Evolutionary conservation across 1,284 basidiomycete species (phyloP).

Genomic region (Pseudozyma thailandica): DNA sequence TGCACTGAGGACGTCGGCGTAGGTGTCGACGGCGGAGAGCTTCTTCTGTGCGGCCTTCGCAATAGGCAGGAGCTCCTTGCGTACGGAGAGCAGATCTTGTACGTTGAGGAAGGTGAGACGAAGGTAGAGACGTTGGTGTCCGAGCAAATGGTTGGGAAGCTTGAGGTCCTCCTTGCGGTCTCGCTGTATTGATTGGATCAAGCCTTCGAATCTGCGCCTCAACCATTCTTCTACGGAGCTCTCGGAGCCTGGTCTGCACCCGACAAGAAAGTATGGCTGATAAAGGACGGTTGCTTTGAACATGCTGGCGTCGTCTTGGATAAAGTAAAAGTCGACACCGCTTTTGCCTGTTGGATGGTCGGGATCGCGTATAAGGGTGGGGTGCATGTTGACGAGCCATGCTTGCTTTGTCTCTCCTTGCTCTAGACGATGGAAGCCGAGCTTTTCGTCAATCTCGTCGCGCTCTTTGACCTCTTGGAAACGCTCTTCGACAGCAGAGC

Average conservation of each 20-base stretch:
- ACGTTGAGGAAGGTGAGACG: conserved; percentile 93
- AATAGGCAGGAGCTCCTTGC: conserved; percentile 88
- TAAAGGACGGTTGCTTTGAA: conserved; percentile 94
- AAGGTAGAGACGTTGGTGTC: conserved; percentile 86
- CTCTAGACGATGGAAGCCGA: conserved; percentile 77
- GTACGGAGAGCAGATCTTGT: conserved; percentile 85
- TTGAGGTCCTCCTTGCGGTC: conserved; percentile 93
- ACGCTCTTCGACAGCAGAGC: conserved; percentile 62
- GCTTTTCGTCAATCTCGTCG: conserved; percentile 91
- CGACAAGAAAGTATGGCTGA: conserved; percentile 93
- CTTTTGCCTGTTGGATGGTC: conserved; percentile 69
- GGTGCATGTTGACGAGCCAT: conserved; percentile 99
- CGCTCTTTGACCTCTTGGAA: conserved; percentile 63
- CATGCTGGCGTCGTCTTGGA: conserved; percentile 93
- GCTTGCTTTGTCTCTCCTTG: conserved; percentile 67
- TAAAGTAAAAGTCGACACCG: conserved; percentile 96
- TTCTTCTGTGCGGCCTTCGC: conserved; percentile 91
- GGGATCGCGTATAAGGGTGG: conserved; percentile 84
- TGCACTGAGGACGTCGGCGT: conserved; percentile 90
- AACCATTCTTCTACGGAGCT: conserved; percentile 95
- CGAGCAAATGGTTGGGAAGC: conserved; percentile 94
- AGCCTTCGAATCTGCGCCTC: conserved; percentile 89
- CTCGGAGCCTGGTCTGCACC: conserved; percentile 84
- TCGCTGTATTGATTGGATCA: conserved; percentile 78
- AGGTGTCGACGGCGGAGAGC: conserved; percentile 93